Evolutionary conservation across 73 alveolate species (phyloP), one percentile per base, ranked within the genome.

Genomic region (Effrenium voratum): DNA sequence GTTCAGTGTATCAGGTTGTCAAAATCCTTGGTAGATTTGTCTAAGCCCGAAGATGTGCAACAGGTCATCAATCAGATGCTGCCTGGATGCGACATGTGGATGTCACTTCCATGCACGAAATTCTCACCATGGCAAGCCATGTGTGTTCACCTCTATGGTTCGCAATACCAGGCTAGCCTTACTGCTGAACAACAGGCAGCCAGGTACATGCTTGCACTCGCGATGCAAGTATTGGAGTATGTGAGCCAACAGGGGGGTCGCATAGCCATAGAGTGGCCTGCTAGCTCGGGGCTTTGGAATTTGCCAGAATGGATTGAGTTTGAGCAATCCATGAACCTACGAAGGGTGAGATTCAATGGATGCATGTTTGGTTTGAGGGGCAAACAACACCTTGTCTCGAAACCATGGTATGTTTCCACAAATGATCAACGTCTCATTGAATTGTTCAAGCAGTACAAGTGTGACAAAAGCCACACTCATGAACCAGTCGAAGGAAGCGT

Each of bases 71-170:
- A 76, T 0, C 77, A 49, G 76, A 16, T 82, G 0, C 30, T 26
- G 41, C 93, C 93, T n/a, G 93, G 93, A 2, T 75, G 77, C 1
- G 93, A 82, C 30, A 52, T 38, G 45, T 82, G 93, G 77, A 76
- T 76, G 26, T 82, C 77, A 2, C 77, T 82, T 2, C 47, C 77
- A 36, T 82, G 93, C 77, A 50, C 93, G 26, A 50, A 82, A 30
- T 55, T 49, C 30, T 50, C 93, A 38, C 93, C 46, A 50, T n/a
- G 47, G 36, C 93, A 47, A 82, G 49, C 47, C 77, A 75, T 82
- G 55, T 49, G n/a, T n/a, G 6, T 82, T 8, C 77, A 47, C 19
- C 36, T 47, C 10, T 38, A n/a, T 47, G 93, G 77, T 8, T 0
- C 47, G 22, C 50, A 34, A 52, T 82, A 50, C 49, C 40, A 47